phyloP scores from a whole-genome alignment of 148 eudicot genomes.

The Tetragonia tetragonoides region DNA sequence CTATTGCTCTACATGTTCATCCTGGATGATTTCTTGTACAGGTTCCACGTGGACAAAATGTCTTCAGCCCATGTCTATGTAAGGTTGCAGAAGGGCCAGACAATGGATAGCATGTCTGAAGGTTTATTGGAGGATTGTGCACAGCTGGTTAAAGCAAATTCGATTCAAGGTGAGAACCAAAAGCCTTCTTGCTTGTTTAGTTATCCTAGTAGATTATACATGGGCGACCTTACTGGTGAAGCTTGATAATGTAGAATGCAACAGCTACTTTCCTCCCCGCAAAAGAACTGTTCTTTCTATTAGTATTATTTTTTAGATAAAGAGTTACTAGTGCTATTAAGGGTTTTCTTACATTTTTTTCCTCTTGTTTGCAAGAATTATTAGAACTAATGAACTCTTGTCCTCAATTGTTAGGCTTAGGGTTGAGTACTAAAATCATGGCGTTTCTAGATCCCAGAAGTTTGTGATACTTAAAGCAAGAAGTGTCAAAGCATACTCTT shows the following conservation, averaged over 20 bases:
- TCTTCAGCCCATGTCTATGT: slow-evolving; percentile 98
- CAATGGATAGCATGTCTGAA: slow-evolving; percentile 91
- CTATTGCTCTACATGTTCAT: background rate
- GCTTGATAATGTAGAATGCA: background rate
- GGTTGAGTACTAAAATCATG: background rate
- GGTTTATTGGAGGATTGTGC: slow-evolving; percentile 91
- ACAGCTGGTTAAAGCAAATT: slow-evolving; percentile 93
- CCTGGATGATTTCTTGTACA: slow-evolving; percentile 29
- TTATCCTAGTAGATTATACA: background rate
- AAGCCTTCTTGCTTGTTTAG: background rate
- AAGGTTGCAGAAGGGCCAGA: slow-evolving; percentile 86
- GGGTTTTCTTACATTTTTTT: background rate
- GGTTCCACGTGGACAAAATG: slow-evolving; percentile 99
- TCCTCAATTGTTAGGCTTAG: background rate
- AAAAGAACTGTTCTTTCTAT: background rate
- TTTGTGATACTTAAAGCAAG: background rate
- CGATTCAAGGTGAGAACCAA: slow-evolving; percentile 63
- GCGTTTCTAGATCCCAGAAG: background rate
- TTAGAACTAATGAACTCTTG: background rate
- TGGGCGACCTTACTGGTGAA: slow-evolving; percentile 3
- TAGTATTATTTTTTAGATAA: background rate
- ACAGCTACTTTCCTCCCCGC: background rate
- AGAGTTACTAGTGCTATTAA: background rate
- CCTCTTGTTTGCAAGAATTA: background rate
- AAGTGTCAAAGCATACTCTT: background rate